Conservation (phyloP, 257 asterid species). For the Solanum pennellii region DNA sequence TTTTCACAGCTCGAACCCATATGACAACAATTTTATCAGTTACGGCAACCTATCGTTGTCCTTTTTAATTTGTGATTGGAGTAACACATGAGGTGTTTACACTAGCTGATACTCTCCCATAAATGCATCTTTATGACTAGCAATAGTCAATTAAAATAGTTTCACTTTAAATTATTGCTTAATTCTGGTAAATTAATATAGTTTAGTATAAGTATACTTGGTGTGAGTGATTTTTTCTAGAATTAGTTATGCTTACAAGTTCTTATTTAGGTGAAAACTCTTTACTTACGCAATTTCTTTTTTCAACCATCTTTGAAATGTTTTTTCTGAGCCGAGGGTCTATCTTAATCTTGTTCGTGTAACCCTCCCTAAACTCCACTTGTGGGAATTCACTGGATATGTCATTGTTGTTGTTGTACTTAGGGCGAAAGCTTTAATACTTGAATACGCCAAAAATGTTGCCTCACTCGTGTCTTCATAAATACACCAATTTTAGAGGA, state of each 20-base stretch:
- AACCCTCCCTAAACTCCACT: neutral
- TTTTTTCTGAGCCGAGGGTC: neutral
- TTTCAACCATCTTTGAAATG: neutral
- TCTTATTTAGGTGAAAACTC: neutral
- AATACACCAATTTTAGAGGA: neutral
- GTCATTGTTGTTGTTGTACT: neutral
- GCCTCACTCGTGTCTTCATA: neutral
- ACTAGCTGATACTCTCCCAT: neutral
- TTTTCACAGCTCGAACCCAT: no score
- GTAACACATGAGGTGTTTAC: neutral
- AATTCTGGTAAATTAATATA: no score
- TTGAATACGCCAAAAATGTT: neutral
- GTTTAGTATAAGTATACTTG: neutral
- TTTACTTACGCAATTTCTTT: neutral
- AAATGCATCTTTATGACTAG: neutral
- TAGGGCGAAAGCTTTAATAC: neutral
- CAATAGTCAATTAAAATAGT: neutral
- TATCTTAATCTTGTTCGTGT: neutral
- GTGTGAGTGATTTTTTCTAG: neutral
- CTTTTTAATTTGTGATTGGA: neutral
- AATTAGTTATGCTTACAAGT: neutral
- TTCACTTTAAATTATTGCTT: neutral
- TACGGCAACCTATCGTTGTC: neutral
- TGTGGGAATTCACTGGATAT: neutral
- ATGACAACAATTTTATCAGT: neutral